These are phyloP conservation scores for Isatis lusitanica DNA, from an alignment of 441 rosid species.

Conservation along the genomic window DNA sequence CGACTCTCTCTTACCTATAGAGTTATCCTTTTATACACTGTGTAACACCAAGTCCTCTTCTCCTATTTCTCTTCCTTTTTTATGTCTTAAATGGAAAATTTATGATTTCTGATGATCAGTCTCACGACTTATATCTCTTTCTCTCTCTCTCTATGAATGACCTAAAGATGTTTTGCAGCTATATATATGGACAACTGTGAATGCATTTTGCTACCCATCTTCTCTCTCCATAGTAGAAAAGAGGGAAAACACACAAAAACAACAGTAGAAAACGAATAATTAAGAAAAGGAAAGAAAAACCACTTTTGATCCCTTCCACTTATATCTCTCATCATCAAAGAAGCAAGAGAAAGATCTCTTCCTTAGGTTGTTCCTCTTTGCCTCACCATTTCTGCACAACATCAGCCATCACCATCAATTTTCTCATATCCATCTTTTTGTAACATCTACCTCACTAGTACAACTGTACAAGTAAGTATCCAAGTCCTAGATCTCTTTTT, in stretches of 20 bases:
- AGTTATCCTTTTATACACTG: constrained; percentile 34
- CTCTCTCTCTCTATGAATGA: constrained; percentile 23
- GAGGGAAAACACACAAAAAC: not conserved
- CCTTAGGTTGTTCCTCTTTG: constrained; percentile 19
- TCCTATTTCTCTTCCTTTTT: constrained; percentile 15
- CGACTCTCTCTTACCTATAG: constrained; percentile 27
- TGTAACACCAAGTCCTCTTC: constrained; percentile 47
- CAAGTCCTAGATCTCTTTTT: not conserved
- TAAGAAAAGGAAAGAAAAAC: not conserved
- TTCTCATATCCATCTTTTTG: constrained; percentile 1
- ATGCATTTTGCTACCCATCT: constrained; percentile 17
- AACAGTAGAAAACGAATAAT: not conserved
- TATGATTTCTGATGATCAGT: constrained; percentile 38
- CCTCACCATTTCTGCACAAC: constrained; percentile 29
- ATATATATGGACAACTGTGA: constrained; percentile 23
- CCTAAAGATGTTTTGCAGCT: constrained; percentile 15
- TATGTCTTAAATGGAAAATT: constrained; percentile 35
- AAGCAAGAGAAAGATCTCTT: not conserved
- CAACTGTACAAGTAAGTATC: not conserved
- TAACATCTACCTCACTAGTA: constrained; percentile 16
- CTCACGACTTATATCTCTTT: not conserved
- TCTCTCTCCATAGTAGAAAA: constrained; percentile 29
- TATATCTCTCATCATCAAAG: constrained; percentile 17
- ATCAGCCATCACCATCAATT: not conserved
- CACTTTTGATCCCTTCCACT: constrained; percentile 31